phyloP scores from a whole-genome alignment of 768 basidiomycete species.

The Cystobasidium ongulense region DNA sequence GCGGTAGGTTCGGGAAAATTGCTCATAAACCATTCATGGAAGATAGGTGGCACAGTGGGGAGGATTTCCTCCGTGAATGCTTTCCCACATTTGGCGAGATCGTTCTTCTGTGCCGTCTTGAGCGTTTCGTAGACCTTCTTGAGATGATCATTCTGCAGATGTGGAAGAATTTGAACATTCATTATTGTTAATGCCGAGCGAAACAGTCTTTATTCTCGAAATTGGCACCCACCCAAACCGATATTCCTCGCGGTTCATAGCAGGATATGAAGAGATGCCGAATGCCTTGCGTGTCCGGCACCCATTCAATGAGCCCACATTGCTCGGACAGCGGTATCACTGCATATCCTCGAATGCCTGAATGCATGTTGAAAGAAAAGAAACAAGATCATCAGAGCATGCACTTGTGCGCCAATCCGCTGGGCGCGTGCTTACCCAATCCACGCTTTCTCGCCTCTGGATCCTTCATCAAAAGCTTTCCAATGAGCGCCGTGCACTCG shows the following conservation, averaged over 20 bases:
- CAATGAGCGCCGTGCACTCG: constrained; percentile 97
- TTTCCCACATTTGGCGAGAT: constrained; percentile 40
- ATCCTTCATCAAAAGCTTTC: constrained; percentile 85
- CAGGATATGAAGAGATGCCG: constrained; percentile 62
- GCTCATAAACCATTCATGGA: constrained; percentile 95
- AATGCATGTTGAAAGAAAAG: background rate
- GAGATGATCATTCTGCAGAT: constrained; percentile 43
- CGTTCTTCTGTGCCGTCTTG: constrained; percentile 53
- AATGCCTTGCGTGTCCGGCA: constrained; percentile 78
- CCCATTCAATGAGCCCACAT: constrained; percentile 98
- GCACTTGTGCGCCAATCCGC: no score
- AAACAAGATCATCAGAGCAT: background rate
- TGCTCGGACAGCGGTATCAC: constrained; percentile 96
- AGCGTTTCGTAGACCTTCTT: constrained; percentile 41
- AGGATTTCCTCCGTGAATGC: constrained; percentile 52
- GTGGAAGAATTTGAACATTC: background rate
- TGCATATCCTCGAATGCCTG: constrained; percentile 94
- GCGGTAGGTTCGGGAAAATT: constrained; percentile 93
- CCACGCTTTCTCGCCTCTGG: constrained; percentile 85
- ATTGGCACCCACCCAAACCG: constrained; percentile 51
- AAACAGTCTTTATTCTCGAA: no score
- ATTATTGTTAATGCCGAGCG: background rate
- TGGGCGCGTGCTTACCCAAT: constrained; percentile 69
- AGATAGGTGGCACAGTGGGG: constrained; percentile 66
- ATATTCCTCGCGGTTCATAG: constrained; percentile 56